Conservation (phyloP, 2,329 filamentous ascomycete species). For the Sclerotinia spermophila region DNA sequence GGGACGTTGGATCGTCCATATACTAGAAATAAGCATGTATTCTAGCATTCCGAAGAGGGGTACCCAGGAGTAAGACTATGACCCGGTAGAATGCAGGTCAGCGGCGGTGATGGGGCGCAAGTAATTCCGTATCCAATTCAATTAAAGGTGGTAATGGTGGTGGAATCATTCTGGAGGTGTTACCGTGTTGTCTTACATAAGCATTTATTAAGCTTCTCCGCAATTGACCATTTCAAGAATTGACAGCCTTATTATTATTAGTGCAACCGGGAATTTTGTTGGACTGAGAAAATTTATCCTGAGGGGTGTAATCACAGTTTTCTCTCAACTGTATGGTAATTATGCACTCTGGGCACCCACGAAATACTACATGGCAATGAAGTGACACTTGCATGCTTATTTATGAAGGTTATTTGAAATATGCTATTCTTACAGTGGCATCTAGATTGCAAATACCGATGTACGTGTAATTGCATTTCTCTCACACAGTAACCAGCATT, state of each 20-base stretch:
- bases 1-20: not conserved
- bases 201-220: not conserved
- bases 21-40: not conserved
- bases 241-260: too few relatives aligned
- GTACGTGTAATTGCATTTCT: not conserved
- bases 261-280: not conserved
- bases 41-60: not conserved
- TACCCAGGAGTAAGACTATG: not conserved
- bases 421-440: not conserved
- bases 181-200: not conserved
- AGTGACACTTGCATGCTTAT: not conserved
- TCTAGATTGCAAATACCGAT: not conserved
- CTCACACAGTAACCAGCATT: not conserved
- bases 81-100: not conserved
- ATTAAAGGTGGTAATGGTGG: not conserved
- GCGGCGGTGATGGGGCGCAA: not conserved
- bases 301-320: not conserved
- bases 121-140: not conserved
- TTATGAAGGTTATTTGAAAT: not conserved
- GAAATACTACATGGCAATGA: not conserved
- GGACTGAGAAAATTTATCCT: not conserved
- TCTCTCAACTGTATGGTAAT: not conserved
- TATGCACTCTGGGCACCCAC: not conserved
- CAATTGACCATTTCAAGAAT: not conserved
- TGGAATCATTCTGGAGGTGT: not conserved